Evolutionary conservation across 1,284 basidiomycete genomes (phyloP).

Genomic region (Naganishia cerealis): DNA sequence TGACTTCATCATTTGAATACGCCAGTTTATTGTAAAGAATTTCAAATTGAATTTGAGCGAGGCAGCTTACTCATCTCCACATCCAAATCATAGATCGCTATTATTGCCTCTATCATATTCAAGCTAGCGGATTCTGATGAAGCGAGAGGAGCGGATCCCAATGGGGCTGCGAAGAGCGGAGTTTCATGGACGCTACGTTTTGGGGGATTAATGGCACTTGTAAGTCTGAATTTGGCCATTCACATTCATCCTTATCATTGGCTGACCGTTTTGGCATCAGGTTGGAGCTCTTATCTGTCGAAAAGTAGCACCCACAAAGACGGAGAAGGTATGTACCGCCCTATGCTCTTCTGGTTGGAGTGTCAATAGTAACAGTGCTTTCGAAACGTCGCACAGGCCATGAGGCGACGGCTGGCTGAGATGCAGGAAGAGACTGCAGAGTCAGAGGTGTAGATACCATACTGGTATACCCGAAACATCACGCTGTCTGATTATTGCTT

Average conservation of each 20-base stretch:
- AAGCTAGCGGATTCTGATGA: slow-evolving; percentile 64
- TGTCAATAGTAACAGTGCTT: neutral
- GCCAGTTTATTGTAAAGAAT: slow-evolving; percentile 34
- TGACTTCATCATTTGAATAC: slow-evolving; percentile 23
- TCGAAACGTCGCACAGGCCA: slow-evolving; percentile 56
- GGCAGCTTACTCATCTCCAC: neutral
- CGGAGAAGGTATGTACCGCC: slow-evolving; percentile 62
- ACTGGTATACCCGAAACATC: neutral
- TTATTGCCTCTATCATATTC: slow-evolving; percentile 88
- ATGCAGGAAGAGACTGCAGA: slow-evolving; percentile 62
- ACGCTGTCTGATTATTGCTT: neutral
- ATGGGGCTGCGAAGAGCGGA: slow-evolving; percentile 67
- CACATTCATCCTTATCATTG: slow-evolving; percentile 35
- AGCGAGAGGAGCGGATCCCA: slow-evolving; percentile 49
- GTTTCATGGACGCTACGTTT: slow-evolving; percentile 92
- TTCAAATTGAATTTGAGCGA: neutral
- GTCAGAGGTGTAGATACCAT: slow-evolving; percentile 15
- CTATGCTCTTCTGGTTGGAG: neutral
- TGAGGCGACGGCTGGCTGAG: slow-evolving; percentile 73
- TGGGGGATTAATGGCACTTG: slow-evolving; percentile 78
- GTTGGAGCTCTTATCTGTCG: slow-evolving; percentile 71
- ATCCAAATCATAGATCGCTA: slow-evolving; percentile 65
- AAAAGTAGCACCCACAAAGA: slow-evolving; percentile 78
- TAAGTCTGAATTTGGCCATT: slow-evolving; percentile 44
- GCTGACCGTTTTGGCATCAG: slow-evolving; percentile 41